A percentile compares a stretch with the other conserved stretches of the same genome.
Evolutionary conservation across 2,329 filamentous ascomycete species (phyloP).

Genomic region (Pyrenophora graminea): DNA sequence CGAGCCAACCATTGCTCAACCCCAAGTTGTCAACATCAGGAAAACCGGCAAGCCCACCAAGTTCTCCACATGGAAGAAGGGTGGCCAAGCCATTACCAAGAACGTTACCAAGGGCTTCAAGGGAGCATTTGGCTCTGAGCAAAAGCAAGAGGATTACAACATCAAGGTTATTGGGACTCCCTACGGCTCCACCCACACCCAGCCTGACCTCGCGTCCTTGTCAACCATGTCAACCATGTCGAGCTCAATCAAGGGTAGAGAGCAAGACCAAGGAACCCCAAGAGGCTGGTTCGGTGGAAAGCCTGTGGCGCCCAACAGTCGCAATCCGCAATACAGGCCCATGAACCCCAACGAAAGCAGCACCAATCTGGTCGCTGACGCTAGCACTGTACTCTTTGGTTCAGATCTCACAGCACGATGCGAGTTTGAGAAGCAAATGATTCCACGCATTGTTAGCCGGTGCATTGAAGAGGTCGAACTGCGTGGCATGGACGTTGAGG

Average conservation of each 20-base stretch:
- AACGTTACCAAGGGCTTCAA: constrained; percentile 94
- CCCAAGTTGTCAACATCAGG: constrained; percentile 93
- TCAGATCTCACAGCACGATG: constrained; percentile 85
- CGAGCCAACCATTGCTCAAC: constrained; percentile 67
- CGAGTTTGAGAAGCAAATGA: constrained; percentile 84
- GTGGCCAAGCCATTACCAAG: constrained; percentile 89
- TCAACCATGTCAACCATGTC: constrained; percentile 33
- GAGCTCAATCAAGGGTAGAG: constrained; percentile 34
- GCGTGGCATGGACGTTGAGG: constrained; percentile 95
- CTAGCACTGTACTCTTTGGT: constrained; percentile 71
- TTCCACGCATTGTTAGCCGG: constrained; percentile 86
- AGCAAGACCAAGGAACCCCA: constrained; percentile 29
- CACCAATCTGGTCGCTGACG: constrained; percentile 45
- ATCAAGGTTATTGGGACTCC: constrained; percentile 55
- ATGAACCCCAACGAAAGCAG: constrained; percentile 50
- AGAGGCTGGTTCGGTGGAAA: constrained; percentile 43
- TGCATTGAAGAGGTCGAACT: constrained; percentile 97
- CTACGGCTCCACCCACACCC: constrained; percentile 43
- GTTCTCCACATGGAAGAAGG: constrained; percentile 99
- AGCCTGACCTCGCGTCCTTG: constrained; percentile 28
- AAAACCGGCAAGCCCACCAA: constrained; percentile 88
- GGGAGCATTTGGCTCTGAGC: constrained; percentile 73
- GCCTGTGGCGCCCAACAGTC: constrained; percentile 18
- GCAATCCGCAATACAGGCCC: constrained; percentile 30
- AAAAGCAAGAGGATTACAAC: constrained; percentile 60